Evolutionary conservation across 305 asterid genomes (phyloP).

Genomic region (Fraxinus dipetala): DNA sequence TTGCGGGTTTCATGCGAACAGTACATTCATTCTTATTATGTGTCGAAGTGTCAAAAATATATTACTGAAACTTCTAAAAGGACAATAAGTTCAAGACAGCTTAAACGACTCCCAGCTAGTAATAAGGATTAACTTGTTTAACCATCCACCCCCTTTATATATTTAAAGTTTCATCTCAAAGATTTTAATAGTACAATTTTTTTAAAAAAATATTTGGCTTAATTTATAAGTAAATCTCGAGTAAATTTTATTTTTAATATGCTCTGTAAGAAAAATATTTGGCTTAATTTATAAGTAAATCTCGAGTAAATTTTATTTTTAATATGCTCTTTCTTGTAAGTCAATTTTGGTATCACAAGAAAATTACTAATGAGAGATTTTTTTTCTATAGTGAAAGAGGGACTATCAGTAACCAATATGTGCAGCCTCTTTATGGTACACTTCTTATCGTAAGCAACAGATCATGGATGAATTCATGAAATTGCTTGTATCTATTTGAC

Average conservation of each 20-base stretch:
- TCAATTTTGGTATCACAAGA: neutral
- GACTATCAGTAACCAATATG: neutral
- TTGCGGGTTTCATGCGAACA: too few relatives aligned
- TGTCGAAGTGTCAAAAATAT: too few relatives aligned
- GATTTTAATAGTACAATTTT: neutral
- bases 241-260: neutral
- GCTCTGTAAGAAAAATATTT: too few relatives aligned
- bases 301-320: neutral
- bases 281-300: neutral
- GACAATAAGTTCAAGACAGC: neutral
- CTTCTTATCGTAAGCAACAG: neutral
- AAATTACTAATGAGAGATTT: neutral
- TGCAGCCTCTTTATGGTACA: neutral
- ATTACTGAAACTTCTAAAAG: too few relatives aligned
- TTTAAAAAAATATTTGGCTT: neutral
- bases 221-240: too few relatives aligned
- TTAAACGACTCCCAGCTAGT: neutral
- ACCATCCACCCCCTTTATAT: neutral
- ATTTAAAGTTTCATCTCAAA: neutral
- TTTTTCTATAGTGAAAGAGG: neutral
- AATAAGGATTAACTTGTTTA: neutral
- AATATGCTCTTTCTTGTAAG: neutral
- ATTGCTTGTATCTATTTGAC: neutral
- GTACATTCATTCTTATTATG: too few relatives aligned
- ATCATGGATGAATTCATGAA: neutral